Percentiles rank a stretch among this genome's conserved stretches.
Conservation (phyloP, 768 basidiomycete species). For the Lactarius tabidus region DNA sequence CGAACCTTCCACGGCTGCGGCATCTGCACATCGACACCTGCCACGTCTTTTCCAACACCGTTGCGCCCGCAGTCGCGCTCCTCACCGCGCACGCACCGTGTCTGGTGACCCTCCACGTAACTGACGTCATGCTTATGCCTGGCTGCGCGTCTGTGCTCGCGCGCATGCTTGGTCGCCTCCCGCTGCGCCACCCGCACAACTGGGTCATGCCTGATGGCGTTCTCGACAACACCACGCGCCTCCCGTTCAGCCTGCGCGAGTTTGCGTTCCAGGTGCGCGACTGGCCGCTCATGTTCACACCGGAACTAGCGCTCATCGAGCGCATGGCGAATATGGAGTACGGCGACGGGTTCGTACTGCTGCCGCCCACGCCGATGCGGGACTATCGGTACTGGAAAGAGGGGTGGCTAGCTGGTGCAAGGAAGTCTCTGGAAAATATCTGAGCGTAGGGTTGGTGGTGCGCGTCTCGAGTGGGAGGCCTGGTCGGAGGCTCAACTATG, state of each 20-base stretch:
- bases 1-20: constrained; percentile 13
- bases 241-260: constrained; percentile 12
- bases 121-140: constrained; percentile 16
- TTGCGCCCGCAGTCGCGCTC: constrained; percentile 7
- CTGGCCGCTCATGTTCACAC: background rate
- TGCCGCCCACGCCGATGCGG: background rate
- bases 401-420: constrained; percentile 7
- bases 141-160: constrained; percentile 18
- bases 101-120: constrained; percentile 13
- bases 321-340: constrained; percentile 21
- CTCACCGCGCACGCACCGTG: constrained; percentile 6
- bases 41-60: constrained; percentile 9
- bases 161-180: constrained; percentile 23
- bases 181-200: constrained; percentile 16
- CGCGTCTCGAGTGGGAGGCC: background rate
- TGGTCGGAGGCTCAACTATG: background rate
- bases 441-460: background rate
- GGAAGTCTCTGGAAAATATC: background rate
- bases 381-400: constrained; percentile 6
- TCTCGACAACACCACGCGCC: background rate
- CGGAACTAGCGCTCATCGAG: constrained; percentile 7
- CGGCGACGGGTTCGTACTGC: constrained; percentile 20
- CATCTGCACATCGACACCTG: constrained; percentile 12
- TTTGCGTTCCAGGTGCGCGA: constrained; percentile 13
- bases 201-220: constrained; percentile 8